Evolutionary conservation across 108 stramenopile genomes (phyloP).

Genomic region (Cylindrotheca closterium): DNA sequence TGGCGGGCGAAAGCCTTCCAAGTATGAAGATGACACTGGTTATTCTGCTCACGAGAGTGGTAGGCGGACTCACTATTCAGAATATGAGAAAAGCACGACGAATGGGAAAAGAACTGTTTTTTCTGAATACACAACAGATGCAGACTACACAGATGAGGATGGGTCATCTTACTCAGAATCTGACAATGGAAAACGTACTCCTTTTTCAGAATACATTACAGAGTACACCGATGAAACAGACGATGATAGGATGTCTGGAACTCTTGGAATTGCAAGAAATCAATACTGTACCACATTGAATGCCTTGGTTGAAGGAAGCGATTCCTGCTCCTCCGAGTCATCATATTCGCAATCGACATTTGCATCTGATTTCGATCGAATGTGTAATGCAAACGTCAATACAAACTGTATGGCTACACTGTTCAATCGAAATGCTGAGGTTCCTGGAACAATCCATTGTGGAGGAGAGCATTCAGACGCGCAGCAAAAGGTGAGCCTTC

Average conservation of each 20-base stretch:
- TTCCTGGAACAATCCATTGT: slow-evolving; percentile 20
- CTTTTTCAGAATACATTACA: neutral
- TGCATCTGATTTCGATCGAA: neutral
- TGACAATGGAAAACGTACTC: neutral
- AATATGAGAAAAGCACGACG: neutral
- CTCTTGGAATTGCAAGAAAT: neutral
- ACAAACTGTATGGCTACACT: slow-evolving; percentile 22
- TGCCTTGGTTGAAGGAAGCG: neutral
- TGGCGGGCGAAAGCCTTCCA: neutral
- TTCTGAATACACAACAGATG: neutral
- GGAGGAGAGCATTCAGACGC: slow-evolving; percentile 17
- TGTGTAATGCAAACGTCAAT: slow-evolving; percentile 1
- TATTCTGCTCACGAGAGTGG: neutral
- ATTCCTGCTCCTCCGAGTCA: neutral
- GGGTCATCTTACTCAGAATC: neutral
- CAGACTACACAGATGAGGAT: neutral
- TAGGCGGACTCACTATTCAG: neutral
- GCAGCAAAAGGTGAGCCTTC: slow-evolving; percentile 28
- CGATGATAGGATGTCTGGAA: neutral
- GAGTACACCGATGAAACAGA: neutral
- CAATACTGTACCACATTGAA: neutral
- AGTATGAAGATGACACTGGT: neutral
- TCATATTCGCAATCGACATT: neutral
- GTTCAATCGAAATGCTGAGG: slow-evolving; percentile 6
- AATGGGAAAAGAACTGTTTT: neutral